Evolutionary conservation across 805 yeast genomes (phyloP), one percentile per base, ranked within the genome.

Genomic region (Starmerella sp.): DNA sequence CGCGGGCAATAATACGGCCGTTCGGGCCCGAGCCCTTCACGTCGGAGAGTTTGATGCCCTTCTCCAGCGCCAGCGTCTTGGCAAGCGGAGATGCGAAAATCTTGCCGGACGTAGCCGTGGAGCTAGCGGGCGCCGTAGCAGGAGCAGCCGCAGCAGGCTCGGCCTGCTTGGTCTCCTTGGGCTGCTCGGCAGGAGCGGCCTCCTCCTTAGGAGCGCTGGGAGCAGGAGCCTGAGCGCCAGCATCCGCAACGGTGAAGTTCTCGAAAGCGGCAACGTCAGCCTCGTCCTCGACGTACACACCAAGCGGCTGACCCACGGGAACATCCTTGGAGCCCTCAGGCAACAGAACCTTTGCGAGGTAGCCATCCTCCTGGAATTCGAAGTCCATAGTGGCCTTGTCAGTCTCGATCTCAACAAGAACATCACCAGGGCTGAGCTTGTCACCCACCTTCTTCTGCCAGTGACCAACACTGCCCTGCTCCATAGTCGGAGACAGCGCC

Each of bases 401-500:
- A 63, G 98, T 91, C 75, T 91, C 98, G 61, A 91, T 84, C 74
- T 91, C 97, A 57, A 96, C 97, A 63, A 91, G 80, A 48, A 93
- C 83, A 68, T 90, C 97, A 72, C 98, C 98, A 22, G 97, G 93
- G 34, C 78, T 66, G 62, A 93, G 80, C 70, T 80, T 73, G 69
- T 93, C 98, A 67, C 98, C 98, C 39, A 83, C 86, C 46, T 79
- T 72, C 76, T 90, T 93, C 69, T 82, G 78, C 98, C 98, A 93
- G 57, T 80, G 76, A 41, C 91, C 91, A 61, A 93, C 75, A 71
- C 81, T 84, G 69, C 98, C 98, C 68, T 86, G 91, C 58, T 96
- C 86, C 99, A 93, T 93, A 53, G 99, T 93, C 62, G 99, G 98
- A n/a, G 97, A 91, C 66, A 93, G 76, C 9, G 99, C 98, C 49